Percentiles rank a stretch among this genome's conserved stretches.
Evolutionary conservation across 2,329 filamentous ascomycete species (phyloP).

Genomic region (Venturia nashicola): DNA sequence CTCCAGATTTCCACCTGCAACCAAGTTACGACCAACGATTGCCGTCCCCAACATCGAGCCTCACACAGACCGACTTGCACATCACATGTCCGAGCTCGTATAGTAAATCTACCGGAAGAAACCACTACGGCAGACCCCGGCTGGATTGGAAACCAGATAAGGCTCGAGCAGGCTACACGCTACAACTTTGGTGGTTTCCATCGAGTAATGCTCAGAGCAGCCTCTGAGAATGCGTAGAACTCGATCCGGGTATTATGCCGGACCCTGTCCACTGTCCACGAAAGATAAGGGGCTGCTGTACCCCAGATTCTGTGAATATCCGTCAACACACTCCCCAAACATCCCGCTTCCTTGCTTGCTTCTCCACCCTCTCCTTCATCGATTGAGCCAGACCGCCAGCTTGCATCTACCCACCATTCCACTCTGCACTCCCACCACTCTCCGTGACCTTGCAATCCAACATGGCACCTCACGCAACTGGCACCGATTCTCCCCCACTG

Average conservation of each 20-base stretch:
- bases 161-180: background rate
- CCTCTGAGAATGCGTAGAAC: background rate
- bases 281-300: slow-evolving; percentile 6
- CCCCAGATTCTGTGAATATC: background rate
- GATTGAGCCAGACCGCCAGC: background rate
- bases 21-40: background rate
- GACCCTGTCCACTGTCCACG: background rate
- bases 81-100: background rate
- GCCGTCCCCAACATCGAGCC: background rate
- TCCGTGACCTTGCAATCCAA: background rate
- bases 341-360: slow-evolving; percentile 1
- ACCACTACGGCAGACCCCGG: background rate
- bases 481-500: slow-evolving; percentile 7
- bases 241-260: background rate
- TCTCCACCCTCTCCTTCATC: background rate
- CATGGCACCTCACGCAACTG: slow-evolving; percentile 14
- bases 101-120: background rate
- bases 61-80: too few species aligned
- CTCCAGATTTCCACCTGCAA: background rate
- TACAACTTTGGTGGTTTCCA: background rate
- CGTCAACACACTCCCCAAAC: background rate
- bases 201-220: background rate
- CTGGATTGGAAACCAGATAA: background rate
- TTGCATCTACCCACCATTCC: background rate
- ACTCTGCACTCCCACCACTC: background rate